Percentiles rank a stretch among this genome's conserved stretches.
Evolutionary conservation across 768 basidiomycete genomes (phyloP).

Genomic region (Boletus subparvulus): DNA sequence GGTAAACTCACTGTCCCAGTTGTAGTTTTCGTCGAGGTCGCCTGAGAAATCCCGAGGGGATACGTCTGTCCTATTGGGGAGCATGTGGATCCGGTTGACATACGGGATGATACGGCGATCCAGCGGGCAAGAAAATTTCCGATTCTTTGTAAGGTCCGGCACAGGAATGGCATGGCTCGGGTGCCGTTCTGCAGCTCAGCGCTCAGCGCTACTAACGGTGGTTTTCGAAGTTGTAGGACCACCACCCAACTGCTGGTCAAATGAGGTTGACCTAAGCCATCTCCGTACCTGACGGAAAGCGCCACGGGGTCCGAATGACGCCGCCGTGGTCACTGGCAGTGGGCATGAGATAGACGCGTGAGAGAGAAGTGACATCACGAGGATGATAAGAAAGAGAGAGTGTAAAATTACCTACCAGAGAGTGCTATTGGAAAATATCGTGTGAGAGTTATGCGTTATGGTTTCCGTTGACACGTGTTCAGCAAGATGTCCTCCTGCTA

Average conservation of each 20-base stretch:
- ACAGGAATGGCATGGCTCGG: not conserved
- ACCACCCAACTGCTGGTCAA: no score
- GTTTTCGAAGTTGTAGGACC: no score
- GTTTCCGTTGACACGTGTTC: conserved; percentile 16
- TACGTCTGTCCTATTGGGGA: not conserved
- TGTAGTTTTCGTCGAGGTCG: not conserved
- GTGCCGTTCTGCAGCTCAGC: no score
- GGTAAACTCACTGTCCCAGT: not conserved
- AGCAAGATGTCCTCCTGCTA: conserved; percentile 3
- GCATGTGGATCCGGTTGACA: not conserved
- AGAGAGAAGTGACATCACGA: no score
- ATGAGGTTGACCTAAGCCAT: not conserved
- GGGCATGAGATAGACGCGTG: no score
- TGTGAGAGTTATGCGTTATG: not conserved
- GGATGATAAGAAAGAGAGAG: no score
- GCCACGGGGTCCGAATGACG: no score
- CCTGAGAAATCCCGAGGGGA: conserved; percentile 25
- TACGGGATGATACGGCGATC: not conserved
- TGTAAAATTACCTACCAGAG: no score
- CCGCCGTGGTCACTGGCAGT: no score
- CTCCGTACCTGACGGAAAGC: not conserved
- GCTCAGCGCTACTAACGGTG: no score
- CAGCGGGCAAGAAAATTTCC: not conserved
- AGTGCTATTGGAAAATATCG: not conserved
- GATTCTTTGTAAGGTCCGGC: not conserved